Evolutionary conservation across 2,329 filamentous ascomycete species (phyloP).

Genomic region (Colletotrichum australisinense): DNA sequence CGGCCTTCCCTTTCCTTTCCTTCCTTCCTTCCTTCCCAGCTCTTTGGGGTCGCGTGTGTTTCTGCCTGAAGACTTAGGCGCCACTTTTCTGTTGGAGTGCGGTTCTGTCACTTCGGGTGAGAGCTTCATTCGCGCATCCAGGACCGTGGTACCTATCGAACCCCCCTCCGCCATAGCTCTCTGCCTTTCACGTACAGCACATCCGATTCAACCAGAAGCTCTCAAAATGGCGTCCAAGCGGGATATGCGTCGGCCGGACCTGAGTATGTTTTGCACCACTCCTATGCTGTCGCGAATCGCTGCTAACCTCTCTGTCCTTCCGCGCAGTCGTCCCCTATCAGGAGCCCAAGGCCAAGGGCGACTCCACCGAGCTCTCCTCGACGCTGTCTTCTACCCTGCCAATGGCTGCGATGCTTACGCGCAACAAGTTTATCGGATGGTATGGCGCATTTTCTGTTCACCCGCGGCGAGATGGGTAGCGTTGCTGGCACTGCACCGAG

Average conservation of each 20-base stretch:
- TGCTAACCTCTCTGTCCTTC: not conserved
- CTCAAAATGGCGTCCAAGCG: conserved; percentile 73
- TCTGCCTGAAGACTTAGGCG: conserved; percentile 11
- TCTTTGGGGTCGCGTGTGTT: not conserved
- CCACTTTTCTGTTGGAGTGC: not conserved
- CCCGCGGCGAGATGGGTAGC: not conserved
- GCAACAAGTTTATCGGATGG: conserved; percentile 84
- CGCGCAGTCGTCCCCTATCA: conserved; percentile 86
- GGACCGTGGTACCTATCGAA: conserved; percentile 4
- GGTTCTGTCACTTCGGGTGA: conserved; percentile 17
- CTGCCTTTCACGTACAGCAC: not conserved
- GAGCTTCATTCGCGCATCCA: conserved; percentile 27
- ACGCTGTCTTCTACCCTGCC: conserved; percentile 83
- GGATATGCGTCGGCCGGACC: conserved; percentile 80
- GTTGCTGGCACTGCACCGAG: not conserved
- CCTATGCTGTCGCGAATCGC: conserved; percentile 19
- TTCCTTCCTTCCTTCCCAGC: conserved; percentile 14
- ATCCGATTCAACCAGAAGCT: not conserved
- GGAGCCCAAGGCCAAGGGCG: conserved; percentile 75
- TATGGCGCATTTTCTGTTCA: conserved; percentile 45
- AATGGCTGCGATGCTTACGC: conserved; percentile 95
- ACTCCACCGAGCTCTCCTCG: conserved; percentile 76
- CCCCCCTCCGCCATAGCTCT: not conserved
- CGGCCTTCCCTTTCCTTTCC: not conserved
- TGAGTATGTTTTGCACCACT: conserved; percentile 65